These are phyloP conservation scores for Trametes cingulata DNA, from an alignment of 768 basidiomycete genomes.

Conservation along the genomic window DNA sequence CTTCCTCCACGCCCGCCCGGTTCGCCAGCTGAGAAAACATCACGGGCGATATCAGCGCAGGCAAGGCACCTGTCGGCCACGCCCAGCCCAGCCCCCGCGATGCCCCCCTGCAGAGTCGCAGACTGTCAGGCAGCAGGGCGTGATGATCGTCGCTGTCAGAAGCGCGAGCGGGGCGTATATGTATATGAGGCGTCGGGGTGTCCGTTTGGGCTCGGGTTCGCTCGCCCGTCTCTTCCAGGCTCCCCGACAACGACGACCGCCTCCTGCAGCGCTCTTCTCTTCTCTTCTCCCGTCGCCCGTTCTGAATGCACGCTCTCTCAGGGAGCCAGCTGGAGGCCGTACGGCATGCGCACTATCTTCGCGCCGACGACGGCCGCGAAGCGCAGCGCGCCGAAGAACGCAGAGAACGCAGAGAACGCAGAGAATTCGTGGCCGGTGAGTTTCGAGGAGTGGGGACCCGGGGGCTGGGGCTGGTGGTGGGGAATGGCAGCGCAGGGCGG, in stretches of 20 bases:
- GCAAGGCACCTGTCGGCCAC: too few species aligned
- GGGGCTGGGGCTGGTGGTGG: background rate
- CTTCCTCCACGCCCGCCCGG: too few species aligned
- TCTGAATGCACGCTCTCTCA: background rate
- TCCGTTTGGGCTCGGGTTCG: background rate
- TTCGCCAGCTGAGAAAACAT: too few species aligned
- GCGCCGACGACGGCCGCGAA: background rate
- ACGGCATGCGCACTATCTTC: conserved; percentile 2
- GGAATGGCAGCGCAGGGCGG: too few species aligned
- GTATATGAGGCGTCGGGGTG: background rate
- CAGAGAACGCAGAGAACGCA: background rate
- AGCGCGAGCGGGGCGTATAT: background rate
- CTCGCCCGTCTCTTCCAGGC: background rate
- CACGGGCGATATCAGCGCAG: too few species aligned
- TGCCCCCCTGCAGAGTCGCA: too few species aligned
- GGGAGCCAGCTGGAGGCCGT: too few species aligned
- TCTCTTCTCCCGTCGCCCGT: background rate
- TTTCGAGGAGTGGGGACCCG: background rate
- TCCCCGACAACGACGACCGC: too few species aligned
- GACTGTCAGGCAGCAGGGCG: background rate
- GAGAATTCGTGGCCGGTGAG: background rate
- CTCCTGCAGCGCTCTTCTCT: background rate
- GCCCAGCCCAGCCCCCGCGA: too few species aligned
- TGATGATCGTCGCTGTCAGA: background rate
- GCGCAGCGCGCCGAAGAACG: too few species aligned